Evolutionary conservation across 2,329 filamentous ascomycete species (phyloP).

Genomic region (Coniochaeta sp.): DNA sequence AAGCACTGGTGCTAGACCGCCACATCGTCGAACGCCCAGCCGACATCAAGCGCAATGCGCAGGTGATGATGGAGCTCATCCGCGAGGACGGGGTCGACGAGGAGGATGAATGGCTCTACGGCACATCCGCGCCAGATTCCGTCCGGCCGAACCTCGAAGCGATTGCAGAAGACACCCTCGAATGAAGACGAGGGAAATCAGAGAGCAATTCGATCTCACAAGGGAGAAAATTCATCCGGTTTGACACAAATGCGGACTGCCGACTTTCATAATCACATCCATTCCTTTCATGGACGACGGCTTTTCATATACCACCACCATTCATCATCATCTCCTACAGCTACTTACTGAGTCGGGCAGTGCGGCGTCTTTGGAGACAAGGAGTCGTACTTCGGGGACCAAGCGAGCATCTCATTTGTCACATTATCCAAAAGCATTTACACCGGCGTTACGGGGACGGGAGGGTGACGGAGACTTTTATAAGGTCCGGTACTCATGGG

Average conservation of each 20-base stretch:
- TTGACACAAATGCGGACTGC: neutral
- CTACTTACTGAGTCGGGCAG: neutral
- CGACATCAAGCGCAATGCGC: conserved; percentile 57
- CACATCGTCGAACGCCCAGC: conserved; percentile 49
- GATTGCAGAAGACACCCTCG: conserved; percentile 43
- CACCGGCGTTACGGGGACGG: neutral
- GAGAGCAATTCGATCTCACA: neutral
- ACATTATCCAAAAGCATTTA: neutral
- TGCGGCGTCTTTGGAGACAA: neutral
- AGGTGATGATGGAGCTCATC: conserved; percentile 58
- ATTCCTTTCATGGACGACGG: no score
- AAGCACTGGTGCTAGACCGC: conserved; percentile 53
- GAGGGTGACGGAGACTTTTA: neutral
- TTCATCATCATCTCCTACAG: neutral
- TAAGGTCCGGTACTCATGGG: neutral
- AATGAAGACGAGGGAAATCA: conserved; percentile 12
- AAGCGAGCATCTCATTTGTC: neutral
- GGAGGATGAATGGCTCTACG: conserved; percentile 58
- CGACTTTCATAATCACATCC: neutral
- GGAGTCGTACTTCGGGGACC: neutral
- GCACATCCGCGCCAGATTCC: conserved; percentile 44
- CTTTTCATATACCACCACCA: neutral
- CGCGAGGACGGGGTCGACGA: conserved; percentile 51
- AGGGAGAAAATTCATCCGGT: neutral
- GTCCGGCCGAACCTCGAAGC: conserved; percentile 42